Conservation (phyloP, 2,329 filamentous ascomycete species). For the Pezicula neosporulosa region DNA sequence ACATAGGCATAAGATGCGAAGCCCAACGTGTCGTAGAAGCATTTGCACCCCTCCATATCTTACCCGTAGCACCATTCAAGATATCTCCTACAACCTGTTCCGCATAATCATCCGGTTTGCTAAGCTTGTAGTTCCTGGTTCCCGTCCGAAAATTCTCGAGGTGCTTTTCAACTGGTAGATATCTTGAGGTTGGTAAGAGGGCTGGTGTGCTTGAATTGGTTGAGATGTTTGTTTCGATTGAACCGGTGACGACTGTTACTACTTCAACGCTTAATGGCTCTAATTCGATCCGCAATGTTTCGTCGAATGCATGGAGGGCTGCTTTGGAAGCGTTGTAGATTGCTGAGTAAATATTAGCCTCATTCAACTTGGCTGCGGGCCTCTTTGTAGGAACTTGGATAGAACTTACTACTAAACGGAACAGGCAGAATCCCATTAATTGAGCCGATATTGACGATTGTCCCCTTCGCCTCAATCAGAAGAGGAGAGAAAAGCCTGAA, state of each 20-base stretch:
- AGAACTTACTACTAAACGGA: conserved; percentile 4
- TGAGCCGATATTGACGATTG: conserved; percentile 23
- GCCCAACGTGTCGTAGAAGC: no score
- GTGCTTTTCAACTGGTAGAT: no score
- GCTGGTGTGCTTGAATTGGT: background rate
- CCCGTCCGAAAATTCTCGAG: no score
- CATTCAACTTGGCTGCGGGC: no score
- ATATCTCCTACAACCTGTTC: no score
- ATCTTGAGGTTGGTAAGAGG: no score
- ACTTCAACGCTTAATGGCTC: conserved; percentile 10
- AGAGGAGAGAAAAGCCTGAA: conserved; percentile 27
- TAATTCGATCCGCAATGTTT: conserved; percentile 13
- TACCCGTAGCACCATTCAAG: no score
- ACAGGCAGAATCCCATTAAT: conserved; percentile 3
- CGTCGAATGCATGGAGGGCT: conserved; percentile 2
- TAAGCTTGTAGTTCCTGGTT: no score
- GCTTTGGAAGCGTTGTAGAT: conserved; percentile 14
- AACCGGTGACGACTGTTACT: conserved; percentile 10
- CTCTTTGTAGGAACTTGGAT: no score
- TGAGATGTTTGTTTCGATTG: conserved; percentile 9
- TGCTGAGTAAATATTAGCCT: background rate
- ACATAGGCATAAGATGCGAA: no score
- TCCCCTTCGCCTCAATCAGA: conserved; percentile 27
- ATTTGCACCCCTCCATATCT: no score
- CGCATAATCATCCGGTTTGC: no score